These are phyloP conservation scores for Dalbergia oliveri DNA, from an alignment of 306 rosid genomes.

Conservation along the genomic window DNA sequence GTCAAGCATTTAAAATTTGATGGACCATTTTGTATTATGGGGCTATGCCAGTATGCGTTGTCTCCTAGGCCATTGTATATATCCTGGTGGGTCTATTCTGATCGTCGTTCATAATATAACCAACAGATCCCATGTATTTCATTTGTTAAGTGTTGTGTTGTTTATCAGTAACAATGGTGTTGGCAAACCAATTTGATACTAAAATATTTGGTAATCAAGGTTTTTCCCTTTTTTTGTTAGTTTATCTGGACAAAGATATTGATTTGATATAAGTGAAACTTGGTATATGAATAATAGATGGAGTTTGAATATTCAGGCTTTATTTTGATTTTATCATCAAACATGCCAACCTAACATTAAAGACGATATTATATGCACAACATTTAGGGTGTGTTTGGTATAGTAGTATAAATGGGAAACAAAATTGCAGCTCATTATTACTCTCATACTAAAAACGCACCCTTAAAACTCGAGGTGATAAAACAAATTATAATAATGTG, in stretches of 20 bases:
- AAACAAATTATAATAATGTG: neutral
- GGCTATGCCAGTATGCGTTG: neutral
- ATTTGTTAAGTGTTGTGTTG: neutral
- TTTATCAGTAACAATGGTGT: neutral
- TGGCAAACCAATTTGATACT: neutral
- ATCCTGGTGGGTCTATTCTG: slow-evolving; percentile 29
- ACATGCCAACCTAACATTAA: neutral
- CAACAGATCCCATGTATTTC: slow-evolving; percentile 2
- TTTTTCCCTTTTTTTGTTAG: neutral
- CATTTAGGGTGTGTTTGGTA: neutral
- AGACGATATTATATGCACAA: neutral
- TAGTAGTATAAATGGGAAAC: no score
- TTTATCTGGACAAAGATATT: no score
- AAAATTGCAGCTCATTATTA: no score
- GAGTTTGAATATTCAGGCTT: neutral
- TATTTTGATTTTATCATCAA: neutral
- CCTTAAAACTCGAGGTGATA: neutral
- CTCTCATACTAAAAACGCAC: no score
- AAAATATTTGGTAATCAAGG: neutral
- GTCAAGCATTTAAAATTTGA: neutral
- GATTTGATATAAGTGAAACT: neutral
- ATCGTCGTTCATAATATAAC: slow-evolving; percentile 25
- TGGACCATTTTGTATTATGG: slow-evolving; percentile 17
- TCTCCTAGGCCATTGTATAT: slow-evolving; percentile 2
- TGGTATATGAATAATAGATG: neutral